phyloP scores from a whole-genome alignment of 1,284 basidiomycete species.

The Ustilago xerochloae region DNA sequence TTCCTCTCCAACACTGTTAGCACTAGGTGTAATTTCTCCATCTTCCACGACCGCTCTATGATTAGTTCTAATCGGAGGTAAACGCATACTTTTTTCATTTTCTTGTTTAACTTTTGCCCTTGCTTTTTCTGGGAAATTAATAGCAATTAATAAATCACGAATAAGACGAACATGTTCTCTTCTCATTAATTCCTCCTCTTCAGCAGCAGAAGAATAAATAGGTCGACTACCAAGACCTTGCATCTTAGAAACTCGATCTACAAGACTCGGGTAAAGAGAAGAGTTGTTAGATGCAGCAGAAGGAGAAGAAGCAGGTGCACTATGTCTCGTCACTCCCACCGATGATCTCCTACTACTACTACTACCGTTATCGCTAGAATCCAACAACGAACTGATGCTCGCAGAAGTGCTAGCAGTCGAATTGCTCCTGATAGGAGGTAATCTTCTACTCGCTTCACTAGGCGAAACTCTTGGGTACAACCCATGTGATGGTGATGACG shows the following conservation, averaged over 20 bases:
- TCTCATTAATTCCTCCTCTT: constrained; percentile 28
- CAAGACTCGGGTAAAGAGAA: constrained; percentile 49
- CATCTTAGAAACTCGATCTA: constrained; percentile 41
- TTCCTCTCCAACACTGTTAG: not conserved
- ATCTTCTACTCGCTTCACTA: constrained; percentile 25
- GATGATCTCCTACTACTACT: too few relatives aligned
- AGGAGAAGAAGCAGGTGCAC: constrained; percentile 18
- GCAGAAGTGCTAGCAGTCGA: constrained; percentile 31
- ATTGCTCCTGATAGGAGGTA: constrained; percentile 38
- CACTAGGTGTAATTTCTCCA: constrained; percentile 34
- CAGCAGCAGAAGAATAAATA: not conserved
- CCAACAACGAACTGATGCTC: constrained; percentile 42
- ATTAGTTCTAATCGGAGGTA: constrained; percentile 40
- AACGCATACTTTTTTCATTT: constrained; percentile 20
- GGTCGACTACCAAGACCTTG: constrained; percentile 36
- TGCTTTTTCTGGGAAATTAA: constrained; percentile 54
- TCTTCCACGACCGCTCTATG: constrained; percentile 7
- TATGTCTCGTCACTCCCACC: constrained; percentile 16
- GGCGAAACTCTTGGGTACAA: constrained; percentile 48
- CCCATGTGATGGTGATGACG: constrained; percentile 40
- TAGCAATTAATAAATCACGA: constrained; percentile 51
- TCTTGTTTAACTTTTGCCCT: constrained; percentile 20
- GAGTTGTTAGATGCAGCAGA: constrained; percentile 21
- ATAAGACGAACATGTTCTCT: constrained; percentile 53
- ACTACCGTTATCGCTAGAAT: too few relatives aligned